Base-by-base conservation (phyloP, 129 eudicot genomes). In the Lactuca sativa region DNA sequence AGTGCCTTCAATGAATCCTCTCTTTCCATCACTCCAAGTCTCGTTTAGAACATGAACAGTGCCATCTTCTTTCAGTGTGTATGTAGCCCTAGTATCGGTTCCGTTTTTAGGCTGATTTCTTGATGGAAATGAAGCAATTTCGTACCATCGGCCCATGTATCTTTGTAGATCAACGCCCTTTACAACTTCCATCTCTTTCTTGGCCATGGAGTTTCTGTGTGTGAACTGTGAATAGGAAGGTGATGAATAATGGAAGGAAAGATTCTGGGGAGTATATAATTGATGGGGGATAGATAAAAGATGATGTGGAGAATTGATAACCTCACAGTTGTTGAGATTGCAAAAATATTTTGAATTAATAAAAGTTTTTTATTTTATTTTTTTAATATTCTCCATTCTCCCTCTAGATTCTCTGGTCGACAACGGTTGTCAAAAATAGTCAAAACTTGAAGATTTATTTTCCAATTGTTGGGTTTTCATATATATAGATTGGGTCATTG, bases 111-210 rank as follows among this genome's bases (percentile, higher is more conserved):
- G 98, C 60, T 92, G 98, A 61, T 70, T 64, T 13, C 82, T 43
- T 5, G 96, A 86, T 5, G 91, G 96, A 58, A 88, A 78, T 16
- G 95, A 88, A n/a, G 96, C 96, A 3, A 92, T 88, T 72, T 92
- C 98, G 56, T 88, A 92, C 98, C 98, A 92, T 37, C 96, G 58
- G 21, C 98, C 98, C 96, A 84, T 86, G 72, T 88, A 92, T 57
- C 78, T 81, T 51, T 75, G 67, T 15, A 86, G 49, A 78, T 92
- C 96, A 15, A 92, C 17, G 7, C 87, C 87, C 70, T 84, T 88
- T 17, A 84, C 98, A 15, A 84, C 96, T 70, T 83, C 81, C 89
- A 92, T 81, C 38, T 81, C 89, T 73, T 92, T 62, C 32, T 62
- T 73, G 7, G 55, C 67, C 67, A 38, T 62, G 52, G 15, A 36